These are phyloP conservation scores for Mrakia frigida DNA, from an alignment of 768 basidiomycete species.

Conservation along the genomic window DNA sequence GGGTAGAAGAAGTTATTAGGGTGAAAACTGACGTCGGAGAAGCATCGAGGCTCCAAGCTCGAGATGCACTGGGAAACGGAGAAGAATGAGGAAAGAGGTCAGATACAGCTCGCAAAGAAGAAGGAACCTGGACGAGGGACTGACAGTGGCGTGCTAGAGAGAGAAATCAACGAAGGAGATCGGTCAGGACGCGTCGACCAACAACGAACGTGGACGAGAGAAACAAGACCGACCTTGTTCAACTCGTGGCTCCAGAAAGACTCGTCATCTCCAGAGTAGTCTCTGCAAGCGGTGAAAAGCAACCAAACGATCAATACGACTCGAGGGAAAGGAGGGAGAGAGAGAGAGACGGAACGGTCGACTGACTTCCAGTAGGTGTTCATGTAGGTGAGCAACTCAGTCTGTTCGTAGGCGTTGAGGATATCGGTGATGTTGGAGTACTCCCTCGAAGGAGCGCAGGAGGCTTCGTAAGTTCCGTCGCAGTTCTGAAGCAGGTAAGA, in stretches of 20 bases:
- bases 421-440: constrained; percentile 39
- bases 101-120: neutral
- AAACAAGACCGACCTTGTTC: neutral
- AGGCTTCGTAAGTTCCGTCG: constrained; percentile 38
- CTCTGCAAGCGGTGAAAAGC: constrained; percentile 38
- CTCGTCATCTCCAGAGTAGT: constrained; percentile 39
- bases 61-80: constrained; percentile 39
- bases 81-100: neutral
- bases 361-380: constrained; percentile 36
- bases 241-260: constrained; percentile 42
- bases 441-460: constrained; percentile 39
- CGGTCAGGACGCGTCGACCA: too few species aligned
- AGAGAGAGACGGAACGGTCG: too few species aligned
- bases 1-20: neutral
- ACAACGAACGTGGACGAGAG: too few species aligned
- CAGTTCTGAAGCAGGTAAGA: constrained; percentile 33
- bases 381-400: constrained; percentile 38
- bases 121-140: neutral
- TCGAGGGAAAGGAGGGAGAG: too few species aligned
- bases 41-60: constrained; percentile 40
- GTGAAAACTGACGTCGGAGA: constrained; percentile 18
- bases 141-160: too few species aligned
- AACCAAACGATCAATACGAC: neutral
- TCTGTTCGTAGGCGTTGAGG: constrained; percentile 34
- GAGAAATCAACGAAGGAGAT: too few species aligned